A percentile compares a stretch with the other conserved stretches of the same genome.
Conservation (phyloP, 352 stramenopile species). For the Phytopythium sindhum region DNA sequence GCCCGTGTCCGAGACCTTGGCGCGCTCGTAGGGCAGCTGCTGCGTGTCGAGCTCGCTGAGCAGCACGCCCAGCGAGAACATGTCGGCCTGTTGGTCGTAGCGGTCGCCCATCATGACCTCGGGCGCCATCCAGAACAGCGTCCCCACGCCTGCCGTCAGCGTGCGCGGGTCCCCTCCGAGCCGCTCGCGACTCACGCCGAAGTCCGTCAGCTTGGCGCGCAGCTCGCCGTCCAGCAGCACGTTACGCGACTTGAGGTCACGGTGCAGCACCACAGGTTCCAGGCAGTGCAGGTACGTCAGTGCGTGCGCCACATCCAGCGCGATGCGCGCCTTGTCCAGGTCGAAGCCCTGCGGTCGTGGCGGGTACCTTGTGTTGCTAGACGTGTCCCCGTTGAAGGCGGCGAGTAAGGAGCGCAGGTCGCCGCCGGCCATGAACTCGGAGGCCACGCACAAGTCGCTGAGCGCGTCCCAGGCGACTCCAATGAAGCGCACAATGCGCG, state of each 20-base stretch:
- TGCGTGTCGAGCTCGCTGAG: constrained; percentile 28
- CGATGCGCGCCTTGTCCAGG: too few relatives aligned
- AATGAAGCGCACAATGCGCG: constrained; percentile 36
- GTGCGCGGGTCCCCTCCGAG: not conserved
- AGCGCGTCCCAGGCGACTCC: constrained; percentile 35
- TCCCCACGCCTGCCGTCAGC: constrained; percentile 16
- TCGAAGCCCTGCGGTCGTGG: too few relatives aligned
- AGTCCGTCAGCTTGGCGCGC: constrained; percentile 20
- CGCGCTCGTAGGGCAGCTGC: constrained; percentile 27
- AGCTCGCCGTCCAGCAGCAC: constrained; percentile 79
- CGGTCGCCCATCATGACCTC: constrained; percentile 31
- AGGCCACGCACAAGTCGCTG: constrained; percentile 25
- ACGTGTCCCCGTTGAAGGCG: too few relatives aligned
- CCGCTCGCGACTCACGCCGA: constrained; percentile 8
- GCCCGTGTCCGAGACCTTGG: constrained; percentile 27
- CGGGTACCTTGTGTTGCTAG: too few relatives aligned
- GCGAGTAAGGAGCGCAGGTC: constrained; percentile 9
- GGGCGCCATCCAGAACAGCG: too few relatives aligned
- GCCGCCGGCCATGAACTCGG: constrained; percentile 29
- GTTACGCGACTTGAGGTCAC: constrained; percentile 74
- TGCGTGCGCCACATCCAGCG: constrained; percentile 16
- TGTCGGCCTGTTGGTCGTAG: constrained; percentile 29
- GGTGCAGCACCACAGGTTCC: constrained; percentile 40
- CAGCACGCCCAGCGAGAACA: constrained; percentile 32
- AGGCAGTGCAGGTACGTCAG: constrained; percentile 49